These are phyloP conservation scores for Sugiyamaella lignohabitans DNA, from an alignment of 805 yeast genomes.

Conservation along the genomic window DNA sequence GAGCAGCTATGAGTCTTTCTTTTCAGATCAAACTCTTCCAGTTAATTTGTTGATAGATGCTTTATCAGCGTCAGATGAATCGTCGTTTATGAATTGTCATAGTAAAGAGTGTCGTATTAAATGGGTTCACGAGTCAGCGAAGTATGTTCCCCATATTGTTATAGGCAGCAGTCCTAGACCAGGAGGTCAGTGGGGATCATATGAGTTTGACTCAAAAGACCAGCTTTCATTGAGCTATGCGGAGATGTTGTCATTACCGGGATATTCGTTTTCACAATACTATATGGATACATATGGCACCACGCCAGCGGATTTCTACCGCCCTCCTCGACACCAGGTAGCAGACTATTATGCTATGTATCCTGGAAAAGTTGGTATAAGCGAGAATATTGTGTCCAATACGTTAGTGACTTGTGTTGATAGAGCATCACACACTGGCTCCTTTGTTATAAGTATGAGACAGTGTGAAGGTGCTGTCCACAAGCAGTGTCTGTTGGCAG, in stretches of 20 bases:
- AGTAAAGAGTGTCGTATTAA: slow-evolving; percentile 22
- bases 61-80: slow-evolving; percentile 25
- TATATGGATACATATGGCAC: slow-evolving; percentile 11
- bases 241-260: slow-evolving; percentile 33
- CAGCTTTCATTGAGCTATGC: slow-evolving; percentile 26
- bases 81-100: slow-evolving; percentile 15
- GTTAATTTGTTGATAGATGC: slow-evolving; percentile 26
- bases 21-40: slow-evolving; percentile 20
- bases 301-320: slow-evolving; percentile 16
- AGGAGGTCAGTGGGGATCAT: slow-evolving; percentile 32
- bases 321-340: slow-evolving; percentile 28
- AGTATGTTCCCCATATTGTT: slow-evolving; percentile 21
- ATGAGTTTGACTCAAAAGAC: slow-evolving; percentile 14
- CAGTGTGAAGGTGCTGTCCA: too few species aligned
- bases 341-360: slow-evolving; percentile 26
- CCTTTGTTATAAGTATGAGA: neutral
- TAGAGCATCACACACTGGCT: slow-evolving; percentile 1
- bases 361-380: slow-evolving; percentile 23
- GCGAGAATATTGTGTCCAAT: slow-evolving; percentile 12
- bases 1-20: slow-evolving; percentile 15
- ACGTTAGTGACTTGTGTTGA: slow-evolving; percentile 14
- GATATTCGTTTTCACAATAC: slow-evolving; percentile 24
- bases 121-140: slow-evolving; percentile 20
- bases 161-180: slow-evolving; percentile 22
- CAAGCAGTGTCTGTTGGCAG: too few species aligned